Base-by-base conservation (phyloP, 108 stramenopile genomes). In the Schizochytrium sp. region DNA sequence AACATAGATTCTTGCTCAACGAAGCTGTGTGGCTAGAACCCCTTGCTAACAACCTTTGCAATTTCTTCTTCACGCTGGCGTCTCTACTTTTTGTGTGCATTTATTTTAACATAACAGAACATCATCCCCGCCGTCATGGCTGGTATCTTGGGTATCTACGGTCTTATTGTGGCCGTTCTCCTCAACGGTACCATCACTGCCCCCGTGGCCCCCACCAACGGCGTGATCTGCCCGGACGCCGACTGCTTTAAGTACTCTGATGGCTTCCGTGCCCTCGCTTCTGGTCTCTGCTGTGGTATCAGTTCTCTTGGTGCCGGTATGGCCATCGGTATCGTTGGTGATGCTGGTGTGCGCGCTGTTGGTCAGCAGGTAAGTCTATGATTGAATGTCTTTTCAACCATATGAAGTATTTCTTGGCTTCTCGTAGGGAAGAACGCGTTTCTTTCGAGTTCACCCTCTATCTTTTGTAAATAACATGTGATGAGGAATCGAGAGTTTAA, bases 51-150 rank as follows among this genome's bases (percentile, higher is more conserved):
- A 28, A 28, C 28, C 28, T 28, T 28, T 28, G 28, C 28, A 28
- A 28, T 28, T 28, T 28, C 28, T 28, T 28, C 28, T 28, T 28
- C 28, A 28, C 28, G 28, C 28, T 28, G 28, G 28, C 28, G 28
- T 28, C 28, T 28, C 28, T 28, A 28, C 28, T 28, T 28, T 28
- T 28, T 28, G 28, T 28, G 28, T 28, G 28, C 0, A 28, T 28
- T 28, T 28, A 28, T 28, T 28, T 28, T 28, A 28, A 28, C 28
- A 28, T 28, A 28, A 28, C 28, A 28, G 72, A 99, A 99, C 95
- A 97, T 99, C 90, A 98, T 99, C 92, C 99, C 99, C 87, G 97
- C 98, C 56, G 97, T 99, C 92, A 98, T 99, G 98, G 99, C 99
- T 90, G 99, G 99, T 94, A 97, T 99, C 72, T 94, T 99, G 89